Conservation (phyloP, 495 filamentous ascomycete genomes). For the Corynascus novoguineensis region DNA sequence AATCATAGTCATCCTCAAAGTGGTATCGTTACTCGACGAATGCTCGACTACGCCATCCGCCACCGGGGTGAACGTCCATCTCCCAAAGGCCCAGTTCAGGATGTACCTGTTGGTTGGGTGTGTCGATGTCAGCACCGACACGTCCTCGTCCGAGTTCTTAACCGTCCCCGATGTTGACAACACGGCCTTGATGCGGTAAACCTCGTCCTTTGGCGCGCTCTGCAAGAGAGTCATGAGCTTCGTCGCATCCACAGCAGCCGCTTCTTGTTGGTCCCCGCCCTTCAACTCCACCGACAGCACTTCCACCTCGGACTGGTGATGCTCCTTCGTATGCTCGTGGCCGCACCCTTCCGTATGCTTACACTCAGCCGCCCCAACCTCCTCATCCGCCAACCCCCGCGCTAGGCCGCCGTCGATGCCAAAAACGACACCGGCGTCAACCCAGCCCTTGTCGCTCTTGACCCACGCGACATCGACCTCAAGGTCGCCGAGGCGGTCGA, state of each 20-base stretch:
- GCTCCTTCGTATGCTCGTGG: constrained; percentile 30
- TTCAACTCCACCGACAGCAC: constrained; percentile 71
- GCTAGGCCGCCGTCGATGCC: constrained; percentile 81
- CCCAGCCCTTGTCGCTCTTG: constrained; percentile 70
- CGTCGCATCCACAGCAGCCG: constrained; percentile 50
- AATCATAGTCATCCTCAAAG: constrained; percentile 76
- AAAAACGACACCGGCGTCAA: constrained; percentile 71
- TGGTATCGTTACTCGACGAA: constrained; percentile 41
- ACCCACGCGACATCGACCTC: constrained; percentile 75
- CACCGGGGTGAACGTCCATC: constrained; percentile 80
- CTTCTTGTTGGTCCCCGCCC: constrained; percentile 12
- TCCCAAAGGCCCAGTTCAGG: constrained; percentile 95
- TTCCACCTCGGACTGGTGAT: constrained; percentile 82
- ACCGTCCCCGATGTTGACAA: constrained; percentile 55
- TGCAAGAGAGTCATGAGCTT: constrained; percentile 63
- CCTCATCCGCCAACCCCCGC: constrained; percentile 44
- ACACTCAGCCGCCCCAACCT: constrained; percentile 2
- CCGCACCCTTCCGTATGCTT: constrained; percentile 27
- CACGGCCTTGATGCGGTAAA: constrained; percentile 93
- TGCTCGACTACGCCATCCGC: constrained; percentile 40
- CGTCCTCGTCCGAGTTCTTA: constrained; percentile 53
- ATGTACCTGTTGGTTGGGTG: constrained; percentile 54
- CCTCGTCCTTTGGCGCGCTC: constrained; percentile 76
- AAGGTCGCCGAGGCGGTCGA: constrained; percentile 82
- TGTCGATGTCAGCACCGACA: constrained; percentile 8